phyloP scores from a whole-genome alignment of 805 yeast species.

The Schwanniomyces occidentalis region DNA sequence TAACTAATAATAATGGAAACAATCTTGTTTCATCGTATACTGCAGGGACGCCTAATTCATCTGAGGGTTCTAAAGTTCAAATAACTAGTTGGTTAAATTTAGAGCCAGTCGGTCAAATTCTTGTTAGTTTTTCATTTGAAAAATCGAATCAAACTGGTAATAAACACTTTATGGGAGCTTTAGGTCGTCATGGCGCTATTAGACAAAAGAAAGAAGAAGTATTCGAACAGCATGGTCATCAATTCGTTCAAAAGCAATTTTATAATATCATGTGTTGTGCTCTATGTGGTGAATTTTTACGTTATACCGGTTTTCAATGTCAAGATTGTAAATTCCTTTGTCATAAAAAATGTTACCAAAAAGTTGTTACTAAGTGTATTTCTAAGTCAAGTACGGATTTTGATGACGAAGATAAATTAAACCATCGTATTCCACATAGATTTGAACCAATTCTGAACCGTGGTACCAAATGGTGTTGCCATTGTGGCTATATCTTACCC shows the following conservation, averaged over 20 bases:
- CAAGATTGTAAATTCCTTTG: constrained; percentile 81
- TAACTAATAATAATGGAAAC: constrained; percentile 6
- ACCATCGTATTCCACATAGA: constrained; percentile 96
- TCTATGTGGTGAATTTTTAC: constrained; percentile 90
- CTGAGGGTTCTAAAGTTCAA: constrained; percentile 32
- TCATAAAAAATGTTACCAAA: constrained; percentile 77
- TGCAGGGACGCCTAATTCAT: constrained; percentile 2
- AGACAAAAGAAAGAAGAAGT: constrained; percentile 90
- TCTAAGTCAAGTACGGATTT: constrained; percentile 70
- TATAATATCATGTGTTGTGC: constrained; percentile 98
- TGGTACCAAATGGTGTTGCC: constrained; percentile 99
- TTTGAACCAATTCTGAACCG: constrained; percentile 89
- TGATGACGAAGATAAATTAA: constrained; percentile 75
- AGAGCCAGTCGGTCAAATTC: constrained; percentile 92
- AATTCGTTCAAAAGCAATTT: constrained; percentile 91
- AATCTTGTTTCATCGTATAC: background rate
- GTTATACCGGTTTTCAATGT: constrained; percentile 84
- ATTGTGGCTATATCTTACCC: constrained; percentile 95
- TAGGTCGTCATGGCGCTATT: constrained; percentile 94
- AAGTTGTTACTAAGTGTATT: constrained; percentile 81
- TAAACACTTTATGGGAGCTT: constrained; percentile 43
- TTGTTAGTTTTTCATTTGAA: constrained; percentile 74
- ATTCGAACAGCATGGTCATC: constrained; percentile 95
- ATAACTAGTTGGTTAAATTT: constrained; percentile 84
- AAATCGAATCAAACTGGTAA: constrained; percentile 48